Evolutionary conservation across 2,329 filamentous ascomycete species (phyloP).

Genomic region (Aspergillus sp.): DNA sequence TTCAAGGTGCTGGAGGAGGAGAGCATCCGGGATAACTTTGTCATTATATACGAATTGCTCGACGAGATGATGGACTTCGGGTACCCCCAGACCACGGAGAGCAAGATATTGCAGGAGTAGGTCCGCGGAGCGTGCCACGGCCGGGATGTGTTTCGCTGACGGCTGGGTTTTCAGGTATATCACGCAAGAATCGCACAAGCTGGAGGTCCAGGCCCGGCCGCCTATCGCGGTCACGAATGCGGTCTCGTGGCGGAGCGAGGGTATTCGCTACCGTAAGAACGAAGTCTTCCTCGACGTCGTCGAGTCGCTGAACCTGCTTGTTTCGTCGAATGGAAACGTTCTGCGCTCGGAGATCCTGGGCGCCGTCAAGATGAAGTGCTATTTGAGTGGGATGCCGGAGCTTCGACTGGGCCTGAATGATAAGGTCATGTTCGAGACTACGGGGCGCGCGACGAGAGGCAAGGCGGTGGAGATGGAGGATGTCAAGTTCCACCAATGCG

Average conservation of each 20-base stretch:
- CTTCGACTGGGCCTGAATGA: conserved; percentile 89
- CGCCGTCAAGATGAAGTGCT: conserved; percentile 99
- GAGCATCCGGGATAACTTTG: conserved; percentile 97
- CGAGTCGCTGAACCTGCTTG: conserved; percentile 90
- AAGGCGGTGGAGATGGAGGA: conserved; percentile 99
- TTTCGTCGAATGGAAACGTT: conserved; percentile 89
- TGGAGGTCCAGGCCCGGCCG: conserved; percentile 89
- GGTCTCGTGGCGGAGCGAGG: conserved; percentile 95
- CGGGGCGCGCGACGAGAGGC: conserved; percentile 81
- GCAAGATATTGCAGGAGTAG: conserved; percentile 91
- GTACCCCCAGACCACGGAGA: conserved; percentile 96
- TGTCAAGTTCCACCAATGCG: conserved; percentile 98
- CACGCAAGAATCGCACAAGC: conserved; percentile 96
- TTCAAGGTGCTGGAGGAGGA: conserved; percentile 99
- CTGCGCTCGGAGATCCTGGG: conserved; percentile 92
- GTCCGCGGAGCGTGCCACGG: too few species aligned
- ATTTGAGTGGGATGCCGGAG: conserved; percentile 96
- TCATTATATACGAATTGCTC: conserved; percentile 95
- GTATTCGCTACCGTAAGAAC: conserved; percentile 97
- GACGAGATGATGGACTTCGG: conserved; percentile 99
- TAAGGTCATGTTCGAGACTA: conserved; percentile 99
- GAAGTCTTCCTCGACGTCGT: conserved; percentile 98
- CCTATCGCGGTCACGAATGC: conserved; percentile 98
- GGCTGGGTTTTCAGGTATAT: conserved; percentile 56
- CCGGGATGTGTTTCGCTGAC: too few species aligned